phyloP scores from a whole-genome alignment of 164 flowering plant genomes.

The Tinospora cordifolia region DNA sequence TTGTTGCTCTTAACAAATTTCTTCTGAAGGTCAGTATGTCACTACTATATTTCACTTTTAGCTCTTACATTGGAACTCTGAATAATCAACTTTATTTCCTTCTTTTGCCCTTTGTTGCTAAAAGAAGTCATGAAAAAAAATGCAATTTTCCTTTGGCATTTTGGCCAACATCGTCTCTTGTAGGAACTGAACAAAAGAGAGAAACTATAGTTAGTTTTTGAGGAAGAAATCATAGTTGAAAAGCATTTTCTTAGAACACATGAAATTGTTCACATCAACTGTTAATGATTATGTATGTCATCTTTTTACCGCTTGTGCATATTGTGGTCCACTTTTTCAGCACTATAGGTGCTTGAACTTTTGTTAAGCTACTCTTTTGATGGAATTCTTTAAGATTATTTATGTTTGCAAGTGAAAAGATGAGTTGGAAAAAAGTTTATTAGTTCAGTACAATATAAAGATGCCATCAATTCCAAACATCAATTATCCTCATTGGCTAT shows the following conservation, averaged over 20 bases:
- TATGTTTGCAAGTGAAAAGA: not conserved
- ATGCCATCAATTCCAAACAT: not conserved
- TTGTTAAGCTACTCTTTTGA: not conserved
- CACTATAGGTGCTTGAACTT: not conserved
- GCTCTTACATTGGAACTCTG: not conserved
- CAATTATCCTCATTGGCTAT: not conserved
- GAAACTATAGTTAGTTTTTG: not conserved
- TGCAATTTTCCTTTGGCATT: no score
- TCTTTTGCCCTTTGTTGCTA: not conserved
- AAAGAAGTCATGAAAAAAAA: not conserved
- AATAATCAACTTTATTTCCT: not conserved
- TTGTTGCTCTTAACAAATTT: constrained; percentile 67
- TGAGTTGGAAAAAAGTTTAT: not conserved
- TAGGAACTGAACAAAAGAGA: not conserved
- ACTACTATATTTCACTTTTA: constrained; percentile 4
- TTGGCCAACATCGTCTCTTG: not conserved
- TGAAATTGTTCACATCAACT: not conserved
- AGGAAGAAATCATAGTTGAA: not conserved
- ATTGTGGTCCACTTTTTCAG: not conserved
- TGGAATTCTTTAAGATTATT: not conserved
- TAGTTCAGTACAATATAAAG: not conserved
- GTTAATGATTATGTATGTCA: not conserved
- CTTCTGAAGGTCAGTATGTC: constrained; percentile 56
- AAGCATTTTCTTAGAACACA: not conserved
- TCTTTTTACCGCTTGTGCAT: not conserved